Evolutionary conservation across 345 rosid species (phyloP).

Genomic region (Acer saccharum): DNA sequence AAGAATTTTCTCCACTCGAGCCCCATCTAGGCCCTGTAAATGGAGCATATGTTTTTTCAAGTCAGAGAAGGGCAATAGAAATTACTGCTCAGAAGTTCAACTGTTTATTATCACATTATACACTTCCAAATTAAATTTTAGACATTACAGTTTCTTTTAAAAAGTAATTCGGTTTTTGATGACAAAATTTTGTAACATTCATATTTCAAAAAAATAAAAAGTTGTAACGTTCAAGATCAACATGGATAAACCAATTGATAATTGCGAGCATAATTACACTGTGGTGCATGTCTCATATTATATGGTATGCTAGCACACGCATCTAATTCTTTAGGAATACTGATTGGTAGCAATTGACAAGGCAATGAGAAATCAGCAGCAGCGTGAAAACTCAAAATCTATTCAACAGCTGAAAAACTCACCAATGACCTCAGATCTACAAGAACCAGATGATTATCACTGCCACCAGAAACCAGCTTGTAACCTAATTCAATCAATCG

Average conservation of each 20-base stretch:
- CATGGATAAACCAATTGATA: neutral
- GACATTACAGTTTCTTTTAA: neutral
- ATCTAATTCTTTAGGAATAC: neutral
- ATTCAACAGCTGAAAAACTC: conserved; percentile 23
- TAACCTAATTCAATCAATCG: conserved; percentile 76
- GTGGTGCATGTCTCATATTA: no score
- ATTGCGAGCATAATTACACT: neutral
- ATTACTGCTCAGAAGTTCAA: neutral
- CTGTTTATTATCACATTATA: neutral
- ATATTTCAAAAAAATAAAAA: neutral
- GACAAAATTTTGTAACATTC: neutral
- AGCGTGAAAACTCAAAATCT: neutral
- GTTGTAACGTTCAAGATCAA: neutral
- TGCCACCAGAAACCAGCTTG: conserved; percentile 88
- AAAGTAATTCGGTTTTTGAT: neutral
- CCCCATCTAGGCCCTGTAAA: conserved; percentile 87
- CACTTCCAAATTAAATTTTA: neutral
- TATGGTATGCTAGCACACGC: no score
- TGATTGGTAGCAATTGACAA: neutral
- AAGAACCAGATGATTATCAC: conserved; percentile 88
- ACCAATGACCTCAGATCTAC: conserved; percentile 88
- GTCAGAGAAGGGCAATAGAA: neutral
- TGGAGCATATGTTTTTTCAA: neutral
- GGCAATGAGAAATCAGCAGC: neutral
- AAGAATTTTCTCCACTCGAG: conserved; percentile 88